phyloP scores from a whole-genome alignment of 352 stramenopile genomes.

The Phytophthora ramorum region DNA sequence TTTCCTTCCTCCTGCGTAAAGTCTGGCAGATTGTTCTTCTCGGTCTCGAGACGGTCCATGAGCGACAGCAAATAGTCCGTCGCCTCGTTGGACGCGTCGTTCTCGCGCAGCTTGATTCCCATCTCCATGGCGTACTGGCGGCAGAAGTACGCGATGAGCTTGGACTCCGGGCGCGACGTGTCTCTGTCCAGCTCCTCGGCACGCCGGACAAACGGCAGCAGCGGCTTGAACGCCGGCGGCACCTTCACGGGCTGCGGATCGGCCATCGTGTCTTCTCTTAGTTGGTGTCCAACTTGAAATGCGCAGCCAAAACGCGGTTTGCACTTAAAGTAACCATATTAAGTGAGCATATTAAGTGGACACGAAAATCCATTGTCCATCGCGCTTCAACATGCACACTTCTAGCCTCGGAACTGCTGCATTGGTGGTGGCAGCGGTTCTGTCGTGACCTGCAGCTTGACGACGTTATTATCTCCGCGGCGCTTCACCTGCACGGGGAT shows the following conservation, averaged over 20 bases:
- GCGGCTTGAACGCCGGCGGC: conserved; percentile 93
- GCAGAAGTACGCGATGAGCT: conserved; percentile 96
- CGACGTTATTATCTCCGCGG: conserved; percentile 54
- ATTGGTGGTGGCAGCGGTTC: conserved; percentile 62
- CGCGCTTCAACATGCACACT: conserved; percentile 3
- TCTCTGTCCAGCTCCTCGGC: conserved; percentile 96
- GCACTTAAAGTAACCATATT: not conserved
- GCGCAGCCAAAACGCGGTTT: not conserved
- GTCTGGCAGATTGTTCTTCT: conserved; percentile 90
- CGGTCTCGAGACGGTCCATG: conserved; percentile 91
- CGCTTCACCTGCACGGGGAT: conserved; percentile 76
- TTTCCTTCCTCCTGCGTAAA: conserved; percentile 94
- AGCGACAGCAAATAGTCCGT: conserved; percentile 92
- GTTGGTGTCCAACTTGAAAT: not conserved
- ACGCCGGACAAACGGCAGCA: conserved; percentile 94
- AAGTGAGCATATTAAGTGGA: no score
- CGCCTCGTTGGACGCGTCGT: conserved; percentile 74
- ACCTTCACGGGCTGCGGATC: conserved; percentile 76
- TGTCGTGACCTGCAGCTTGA: conserved; percentile 64
- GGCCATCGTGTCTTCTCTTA: conserved; percentile 41
- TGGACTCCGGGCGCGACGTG: conserved; percentile 89
- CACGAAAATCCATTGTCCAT: conserved; percentile 16
- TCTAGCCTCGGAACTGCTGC: conserved; percentile 25
- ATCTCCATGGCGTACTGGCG: conserved; percentile 90
- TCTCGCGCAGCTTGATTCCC: conserved; percentile 87